Percentiles rank a stretch among this genome's conserved stretches.
Conservation (phyloP, 176 grass and related monocot genomes). For the Tillandsia leiboldiana region DNA sequence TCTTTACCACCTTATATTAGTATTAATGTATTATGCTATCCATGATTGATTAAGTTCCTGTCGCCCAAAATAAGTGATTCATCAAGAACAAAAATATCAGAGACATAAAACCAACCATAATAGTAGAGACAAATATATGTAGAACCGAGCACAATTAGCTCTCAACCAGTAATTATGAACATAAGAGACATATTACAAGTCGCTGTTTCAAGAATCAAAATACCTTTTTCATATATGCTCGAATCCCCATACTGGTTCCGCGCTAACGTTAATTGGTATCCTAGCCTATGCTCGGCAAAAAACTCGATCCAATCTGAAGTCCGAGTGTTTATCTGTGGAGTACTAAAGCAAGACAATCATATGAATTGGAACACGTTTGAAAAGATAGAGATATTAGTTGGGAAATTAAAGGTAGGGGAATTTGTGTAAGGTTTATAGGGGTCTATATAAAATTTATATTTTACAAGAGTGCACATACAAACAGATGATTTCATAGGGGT, state of each 20-base stretch:
- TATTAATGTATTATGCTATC: too few species aligned
- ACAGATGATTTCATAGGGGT: too few species aligned
- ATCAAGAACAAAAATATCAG: too few species aligned
- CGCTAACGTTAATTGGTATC: slow-evolving; percentile 50
- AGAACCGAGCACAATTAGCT: background rate
- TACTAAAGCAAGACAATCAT: slow-evolving; percentile 29
- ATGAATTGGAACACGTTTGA: background rate
- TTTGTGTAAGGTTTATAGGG: too few species aligned
- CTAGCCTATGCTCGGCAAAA: slow-evolving; percentile 65
- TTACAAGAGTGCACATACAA: too few species aligned
- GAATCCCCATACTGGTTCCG: slow-evolving; percentile 44
- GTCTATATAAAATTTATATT: too few species aligned
- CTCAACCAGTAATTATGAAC: background rate
- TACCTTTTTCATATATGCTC: slow-evolving; percentile 61
- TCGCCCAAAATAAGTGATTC: too few species aligned
- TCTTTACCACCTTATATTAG: too few species aligned
- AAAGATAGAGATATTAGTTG: too few species aligned
- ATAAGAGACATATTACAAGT: background rate
- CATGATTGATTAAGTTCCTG: too few species aligned
- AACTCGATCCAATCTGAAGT: slow-evolving; percentile 74
- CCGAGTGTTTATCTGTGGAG: slow-evolving; percentile 80
- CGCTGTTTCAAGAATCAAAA: background rate
- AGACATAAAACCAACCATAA: background rate
- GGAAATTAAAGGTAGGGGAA: too few species aligned
- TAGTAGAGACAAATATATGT: background rate